Conservation (phyloP, 305 asterid genomes). For the Rubia occidens region DNA sequence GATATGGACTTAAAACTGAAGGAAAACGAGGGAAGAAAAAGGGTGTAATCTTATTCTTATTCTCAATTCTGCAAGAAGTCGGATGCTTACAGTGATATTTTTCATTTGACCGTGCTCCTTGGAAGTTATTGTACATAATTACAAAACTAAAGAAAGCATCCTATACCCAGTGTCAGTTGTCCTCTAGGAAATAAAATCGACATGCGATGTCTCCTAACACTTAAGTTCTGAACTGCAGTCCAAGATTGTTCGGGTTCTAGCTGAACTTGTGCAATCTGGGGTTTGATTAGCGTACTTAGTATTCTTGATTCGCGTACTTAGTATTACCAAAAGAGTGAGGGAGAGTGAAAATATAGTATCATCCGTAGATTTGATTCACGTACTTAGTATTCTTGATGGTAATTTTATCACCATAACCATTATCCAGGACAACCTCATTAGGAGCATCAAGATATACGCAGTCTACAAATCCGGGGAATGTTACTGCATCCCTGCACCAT, state of each 20-base stretch:
- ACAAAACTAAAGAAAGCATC: neutral
- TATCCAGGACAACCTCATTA: conserved; percentile 54
- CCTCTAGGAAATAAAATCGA: neutral
- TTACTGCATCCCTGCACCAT: conserved; percentile 56
- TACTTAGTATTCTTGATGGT: conserved; percentile 82
- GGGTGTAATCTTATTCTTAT: neutral
- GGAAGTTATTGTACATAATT: neutral
- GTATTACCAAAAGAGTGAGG: conserved; percentile 3
- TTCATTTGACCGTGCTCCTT: conserved; percentile 2
- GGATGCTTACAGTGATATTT: neutral
- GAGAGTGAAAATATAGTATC: conserved; percentile 1
- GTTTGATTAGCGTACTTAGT: too few relatives aligned
- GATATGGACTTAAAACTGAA: neutral
- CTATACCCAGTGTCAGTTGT: neutral
- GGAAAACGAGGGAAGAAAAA: neutral
- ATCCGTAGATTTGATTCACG: conserved; percentile 7
- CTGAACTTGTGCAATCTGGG: conserved; percentile 53
- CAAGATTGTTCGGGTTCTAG: conserved; percentile 70
- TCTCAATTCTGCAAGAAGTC: neutral
- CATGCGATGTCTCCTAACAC: conserved; percentile 26
- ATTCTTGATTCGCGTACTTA: too few relatives aligned
- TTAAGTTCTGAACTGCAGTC: conserved; percentile 65
- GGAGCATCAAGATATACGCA: conserved; percentile 89
- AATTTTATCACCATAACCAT: conserved; percentile 69
- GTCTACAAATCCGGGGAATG: conserved; percentile 95